Evolutionary conservation across 805 yeast genomes (phyloP).

Genomic region (Schizosaccharomyces octosporus): DNA sequence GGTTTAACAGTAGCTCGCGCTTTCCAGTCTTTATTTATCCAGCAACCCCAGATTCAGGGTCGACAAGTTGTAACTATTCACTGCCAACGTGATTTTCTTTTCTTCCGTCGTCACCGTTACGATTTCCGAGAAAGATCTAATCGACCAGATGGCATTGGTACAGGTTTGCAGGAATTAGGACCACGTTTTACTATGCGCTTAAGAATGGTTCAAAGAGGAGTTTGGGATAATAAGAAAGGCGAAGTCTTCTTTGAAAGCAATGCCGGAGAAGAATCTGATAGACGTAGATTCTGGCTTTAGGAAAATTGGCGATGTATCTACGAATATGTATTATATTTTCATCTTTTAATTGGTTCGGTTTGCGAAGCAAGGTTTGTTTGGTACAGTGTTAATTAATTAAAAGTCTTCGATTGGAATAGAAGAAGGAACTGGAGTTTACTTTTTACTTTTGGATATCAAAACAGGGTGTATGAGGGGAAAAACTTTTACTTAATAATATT

Average conservation of each 20-base stretch:
- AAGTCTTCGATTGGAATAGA: too few species aligned
- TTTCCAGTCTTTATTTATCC: slow-evolving; percentile 82
- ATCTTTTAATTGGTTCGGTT: too few species aligned
- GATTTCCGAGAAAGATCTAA: slow-evolving; percentile 69
- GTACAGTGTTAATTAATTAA: too few species aligned
- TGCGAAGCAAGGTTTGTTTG: too few species aligned
- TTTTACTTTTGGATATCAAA: too few species aligned
- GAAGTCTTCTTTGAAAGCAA: neutral
- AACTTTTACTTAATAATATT: too few species aligned
- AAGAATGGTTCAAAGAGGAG: slow-evolving; percentile 73
- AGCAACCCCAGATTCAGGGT: slow-evolving; percentile 79
- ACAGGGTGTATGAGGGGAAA: too few species aligned
- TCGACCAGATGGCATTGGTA: slow-evolving; percentile 30
- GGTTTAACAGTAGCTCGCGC: slow-evolving; percentile 84
- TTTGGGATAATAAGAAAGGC: slow-evolving; percentile 26
- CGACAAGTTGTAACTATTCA: slow-evolving; percentile 88
- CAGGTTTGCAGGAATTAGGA: slow-evolving; percentile 60
- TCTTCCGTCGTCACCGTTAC: slow-evolving; percentile 87
- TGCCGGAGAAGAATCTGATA: slow-evolving; percentile 1
- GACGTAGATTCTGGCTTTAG: neutral
- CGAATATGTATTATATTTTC: too few species aligned
- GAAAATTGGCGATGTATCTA: neutral
- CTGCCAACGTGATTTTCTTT: slow-evolving; percentile 85
- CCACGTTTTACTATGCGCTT: slow-evolving; percentile 85
- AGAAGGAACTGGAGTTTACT: too few species aligned